Evolutionary conservation across 2,329 filamentous ascomycete genomes (phyloP).

Genomic region (Diaporthe humulicola): DNA sequence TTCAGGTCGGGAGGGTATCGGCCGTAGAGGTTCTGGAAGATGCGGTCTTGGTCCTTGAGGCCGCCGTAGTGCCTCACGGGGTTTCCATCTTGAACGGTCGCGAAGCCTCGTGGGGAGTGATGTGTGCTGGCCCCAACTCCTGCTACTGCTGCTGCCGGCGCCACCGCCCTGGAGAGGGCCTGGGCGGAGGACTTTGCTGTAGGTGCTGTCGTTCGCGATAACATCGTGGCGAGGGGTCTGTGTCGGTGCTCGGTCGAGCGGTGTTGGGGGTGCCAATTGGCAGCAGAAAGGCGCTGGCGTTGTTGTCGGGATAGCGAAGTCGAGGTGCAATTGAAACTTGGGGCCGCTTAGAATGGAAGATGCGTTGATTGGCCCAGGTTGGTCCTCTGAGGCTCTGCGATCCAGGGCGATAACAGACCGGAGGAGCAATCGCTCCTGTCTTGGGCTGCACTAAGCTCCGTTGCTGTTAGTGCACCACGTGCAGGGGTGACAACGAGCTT

Average conservation of each 20-base stretch:
- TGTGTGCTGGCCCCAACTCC: constrained; percentile 58
- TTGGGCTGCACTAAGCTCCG: neutral
- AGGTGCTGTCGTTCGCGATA: constrained; percentile 58
- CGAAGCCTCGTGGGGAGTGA: constrained; percentile 74
- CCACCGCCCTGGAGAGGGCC: constrained; percentile 54
- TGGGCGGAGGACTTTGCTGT: constrained; percentile 56
- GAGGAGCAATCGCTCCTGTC: neutral
- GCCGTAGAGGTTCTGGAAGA: constrained; percentile 98
- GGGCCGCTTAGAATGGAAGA: constrained; percentile 40
- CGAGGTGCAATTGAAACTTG: constrained; percentile 40
- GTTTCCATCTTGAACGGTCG: constrained; percentile 81
- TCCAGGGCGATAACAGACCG: constrained; percentile 22
- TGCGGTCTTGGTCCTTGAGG: constrained; percentile 95
- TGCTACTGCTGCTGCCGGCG: constrained; percentile 35
- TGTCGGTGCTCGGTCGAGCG: constrained; percentile 54
- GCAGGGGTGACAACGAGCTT: constrained; percentile 33
- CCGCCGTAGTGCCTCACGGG: constrained; percentile 84
- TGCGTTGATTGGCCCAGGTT: constrained; percentile 39
- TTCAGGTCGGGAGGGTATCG: constrained; percentile 92
- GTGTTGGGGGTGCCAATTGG: constrained; percentile 49
- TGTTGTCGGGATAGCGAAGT: constrained; percentile 36
- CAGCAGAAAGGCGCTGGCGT: constrained; percentile 36
- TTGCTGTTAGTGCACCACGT: constrained; percentile 14
- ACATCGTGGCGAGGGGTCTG: constrained; percentile 49
- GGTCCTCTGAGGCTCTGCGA: constrained; percentile 22